These are phyloP conservation scores for Heritiera littoralis DNA, from an alignment of 345 rosid species.

Conservation along the genomic window DNA sequence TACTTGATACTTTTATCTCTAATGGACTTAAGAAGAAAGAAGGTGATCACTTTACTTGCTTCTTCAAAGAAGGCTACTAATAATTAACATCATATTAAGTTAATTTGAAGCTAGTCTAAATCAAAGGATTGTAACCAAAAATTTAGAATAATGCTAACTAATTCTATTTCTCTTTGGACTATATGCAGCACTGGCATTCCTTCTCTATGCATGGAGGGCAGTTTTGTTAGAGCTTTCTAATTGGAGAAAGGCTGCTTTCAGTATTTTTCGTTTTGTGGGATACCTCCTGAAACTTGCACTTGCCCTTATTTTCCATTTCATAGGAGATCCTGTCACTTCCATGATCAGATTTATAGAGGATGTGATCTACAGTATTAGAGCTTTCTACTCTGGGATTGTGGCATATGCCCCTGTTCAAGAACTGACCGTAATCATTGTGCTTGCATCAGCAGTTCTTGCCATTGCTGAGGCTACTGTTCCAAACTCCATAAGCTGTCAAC, in stretches of 20 bases:
- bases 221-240: slow-evolving; percentile 77
- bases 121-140: not conserved
- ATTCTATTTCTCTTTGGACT: slow-evolving; percentile 2
- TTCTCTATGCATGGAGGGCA: slow-evolving; percentile 79
- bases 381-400: slow-evolving; percentile 74
- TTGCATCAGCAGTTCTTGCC: slow-evolving; percentile 73
- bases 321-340: slow-evolving; percentile 75
- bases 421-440: slow-evolving; percentile 56
- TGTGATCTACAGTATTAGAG: slow-evolving; percentile 49
- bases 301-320: slow-evolving; percentile 74
- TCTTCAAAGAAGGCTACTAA: not conserved
- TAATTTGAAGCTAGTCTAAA: not conserved
- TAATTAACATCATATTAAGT: not conserved
- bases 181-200: slow-evolving; percentile 71
- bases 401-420: slow-evolving; percentile 70
- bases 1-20: not conserved
- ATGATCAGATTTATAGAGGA: slow-evolving; percentile 55
- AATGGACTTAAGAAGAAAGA: not conserved
- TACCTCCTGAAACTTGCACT: slow-evolving; percentile 62
- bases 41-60: not conserved
- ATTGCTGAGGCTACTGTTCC: slow-evolving; percentile 82
- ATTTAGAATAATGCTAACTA: not conserved
- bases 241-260: slow-evolving; percentile 56
- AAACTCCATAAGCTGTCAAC: slow-evolving; percentile 58
- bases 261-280: slow-evolving; percentile 46